Evolutionary conservation across 176 grass and related monocot species (phyloP), one percentile per base, ranked within the genome.

Genomic region (Musa schizocarpa): DNA sequence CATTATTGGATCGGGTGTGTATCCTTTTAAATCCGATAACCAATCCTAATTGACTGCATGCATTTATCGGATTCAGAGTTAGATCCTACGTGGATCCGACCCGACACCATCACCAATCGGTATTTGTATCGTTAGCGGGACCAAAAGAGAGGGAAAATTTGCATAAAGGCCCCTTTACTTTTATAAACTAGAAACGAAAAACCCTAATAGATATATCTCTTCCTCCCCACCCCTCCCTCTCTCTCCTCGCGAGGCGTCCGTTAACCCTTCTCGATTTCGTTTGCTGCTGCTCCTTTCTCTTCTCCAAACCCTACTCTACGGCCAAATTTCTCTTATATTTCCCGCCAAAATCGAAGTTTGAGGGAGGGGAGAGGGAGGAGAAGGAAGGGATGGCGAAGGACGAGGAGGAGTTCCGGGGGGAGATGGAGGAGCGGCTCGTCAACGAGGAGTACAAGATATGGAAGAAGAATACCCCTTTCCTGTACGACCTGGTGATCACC

Each of bases 371-470:
- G 53, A 13, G 48, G 23, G 16, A 50, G 20, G 19, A 11, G 22
- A 27, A 53, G 25, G 20, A 11, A 27, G 20, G 24, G 11, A 74
- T 74, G 72, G 72, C 72, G n/a, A 74, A 74, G 52, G 93, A 86
- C 53, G 95, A 87, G 29, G 95, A 99, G 71, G 90, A 91, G 80
- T 87, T 91, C 84, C 88, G 95, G 17, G 78, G 83, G 11, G 86
- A 99, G 84, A 78, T 92, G 63, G 95, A 99, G 83, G 88, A 91
- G 82, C 82, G 90, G 69, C 78, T 91, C 26, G 84, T 99, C 83
- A 99, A 99, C 78, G 90, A 99, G 80, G 95, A 99, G 84, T 99
- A 94, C 95, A 99, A 99, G 95, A 99, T 99, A 86, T 94, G 95
- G 95, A 99, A 99, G 86, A 99, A 99, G 76, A 99, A 94, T 80